Evolutionary conservation across 352 stramenopile genomes (phyloP), one percentile per base, ranked within the genome.

Genomic region (Phytophthora constricta): DNA sequence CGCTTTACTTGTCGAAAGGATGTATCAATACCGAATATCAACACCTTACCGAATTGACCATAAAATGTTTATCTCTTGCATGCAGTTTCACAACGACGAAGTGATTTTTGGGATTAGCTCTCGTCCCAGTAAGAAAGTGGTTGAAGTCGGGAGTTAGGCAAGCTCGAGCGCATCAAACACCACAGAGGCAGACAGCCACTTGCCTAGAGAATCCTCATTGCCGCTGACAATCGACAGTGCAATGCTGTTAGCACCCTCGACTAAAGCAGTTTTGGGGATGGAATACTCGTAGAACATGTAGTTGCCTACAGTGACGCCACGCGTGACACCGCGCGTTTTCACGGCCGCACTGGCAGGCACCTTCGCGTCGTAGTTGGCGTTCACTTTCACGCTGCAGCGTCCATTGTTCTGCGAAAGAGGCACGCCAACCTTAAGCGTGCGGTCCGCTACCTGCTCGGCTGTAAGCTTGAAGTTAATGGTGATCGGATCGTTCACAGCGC

Each of bases 101-200:
- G 48, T 20, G n/a, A n/a, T n/a, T n/a, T n/a, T n/a, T n/a, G n/a
- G n/a, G n/a, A n/a, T n/a, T n/a, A n/a, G n/a, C n/a, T n/a, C n/a
- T n/a, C n/a, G n/a, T n/a, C n/a, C n/a, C n/a, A n/a, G n/a, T n/a
- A n/a, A n/a, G n/a, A n/a, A n/a, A n/a, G n/a, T n/a, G n/a, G n/a
- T n/a, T n/a, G n/a, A n/a, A n/a, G 5, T 28, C 19, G 22, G 7
- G 47, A 9, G 47, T 63, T 74, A 85, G 2, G 66, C 70, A 1
- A 86, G 65, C 28, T 85, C 74, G 16, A 87, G 63, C 3, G 79
- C 79, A 26, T 87, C 79, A 46, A 84, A 87, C 11, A 85, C 77
- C 3, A 87, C 72, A 1, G 66, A 73, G 2, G 79, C 74, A 47
- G 70, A 69, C n/a, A 87, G 58, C 68, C 82, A 87, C 28, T 66